Percentiles rank a stretch among this genome's conserved stretches.
Conservation (phyloP, 768 basidiomycete species). For the Kwoniella mangroviensis region DNA sequence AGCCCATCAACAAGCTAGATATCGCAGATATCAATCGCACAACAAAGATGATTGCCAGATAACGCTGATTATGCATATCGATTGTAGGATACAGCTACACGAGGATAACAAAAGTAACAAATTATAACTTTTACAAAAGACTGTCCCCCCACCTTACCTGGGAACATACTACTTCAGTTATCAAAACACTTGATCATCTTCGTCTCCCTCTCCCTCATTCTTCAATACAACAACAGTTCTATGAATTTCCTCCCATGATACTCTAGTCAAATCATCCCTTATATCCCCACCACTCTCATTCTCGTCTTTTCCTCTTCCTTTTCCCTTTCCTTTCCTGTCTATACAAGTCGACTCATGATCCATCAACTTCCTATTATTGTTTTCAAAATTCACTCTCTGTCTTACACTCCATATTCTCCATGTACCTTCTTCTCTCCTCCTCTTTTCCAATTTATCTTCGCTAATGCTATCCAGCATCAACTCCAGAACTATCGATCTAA, state of each 20-base stretch:
- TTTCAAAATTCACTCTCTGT: neutral
- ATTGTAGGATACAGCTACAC: too few species aligned
- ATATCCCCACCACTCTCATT: neutral
- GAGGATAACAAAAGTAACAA: neutral
- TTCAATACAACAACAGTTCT: neutral
- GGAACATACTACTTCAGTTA: neutral
- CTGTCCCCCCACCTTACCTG: neutral
- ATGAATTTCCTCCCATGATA: neutral
- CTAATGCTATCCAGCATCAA: neutral
- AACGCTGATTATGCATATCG: too few species aligned
- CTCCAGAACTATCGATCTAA: neutral
- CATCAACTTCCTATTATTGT: neutral
- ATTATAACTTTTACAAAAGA: neutral
- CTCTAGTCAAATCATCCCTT: neutral
- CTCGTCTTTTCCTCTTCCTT: neutral
- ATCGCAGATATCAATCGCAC: too few species aligned
- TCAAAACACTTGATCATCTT: neutral
- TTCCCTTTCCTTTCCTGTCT: too few species aligned
- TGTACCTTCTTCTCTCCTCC: neutral
- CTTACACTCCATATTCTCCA: neutral
- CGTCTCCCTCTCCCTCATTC: neutral
- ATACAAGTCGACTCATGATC: neutral
- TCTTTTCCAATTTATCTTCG: neutral
- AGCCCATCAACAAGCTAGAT: too few species aligned
- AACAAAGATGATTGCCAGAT: too few species aligned